Conservation (phyloP, 768 basidiomycete species). For the Boletus rubroflammeus region DNA sequence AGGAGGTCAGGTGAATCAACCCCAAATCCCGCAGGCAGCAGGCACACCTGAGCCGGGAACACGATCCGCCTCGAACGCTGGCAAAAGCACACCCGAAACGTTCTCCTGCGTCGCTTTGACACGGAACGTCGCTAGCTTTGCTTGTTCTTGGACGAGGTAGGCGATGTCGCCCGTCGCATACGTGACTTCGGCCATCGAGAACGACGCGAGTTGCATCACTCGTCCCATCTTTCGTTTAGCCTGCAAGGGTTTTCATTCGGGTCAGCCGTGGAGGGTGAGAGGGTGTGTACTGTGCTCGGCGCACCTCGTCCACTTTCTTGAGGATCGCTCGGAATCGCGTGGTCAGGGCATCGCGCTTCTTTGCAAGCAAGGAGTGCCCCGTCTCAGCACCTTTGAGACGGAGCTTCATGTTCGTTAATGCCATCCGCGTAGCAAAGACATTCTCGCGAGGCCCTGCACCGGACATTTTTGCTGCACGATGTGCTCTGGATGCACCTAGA, state of each 20-base stretch:
- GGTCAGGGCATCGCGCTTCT: slow-evolving; percentile 96
- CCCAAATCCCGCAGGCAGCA: background rate
- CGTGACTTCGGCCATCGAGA: slow-evolving; percentile 98
- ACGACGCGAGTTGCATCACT: slow-evolving; percentile 98
- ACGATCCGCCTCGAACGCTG: slow-evolving; percentile 91
- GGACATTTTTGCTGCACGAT: slow-evolving; percentile 58
- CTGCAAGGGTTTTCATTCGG: slow-evolving; percentile 41
- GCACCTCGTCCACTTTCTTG: slow-evolving; percentile 95
- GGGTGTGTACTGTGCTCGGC: slow-evolving; percentile 16
- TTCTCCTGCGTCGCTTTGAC: slow-evolving; percentile 97
- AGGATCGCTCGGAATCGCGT: slow-evolving; percentile 93
- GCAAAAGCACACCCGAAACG: slow-evolving; percentile 93
- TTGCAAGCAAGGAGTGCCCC: slow-evolving; percentile 91
- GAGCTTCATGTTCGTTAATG: slow-evolving; percentile 87
- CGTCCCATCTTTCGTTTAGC: slow-evolving; percentile 99
- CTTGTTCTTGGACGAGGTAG: slow-evolving; percentile 96
- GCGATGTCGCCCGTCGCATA: slow-evolving; percentile 97
- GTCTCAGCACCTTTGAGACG: slow-evolving; percentile 91
- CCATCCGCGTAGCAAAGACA: slow-evolving; percentile 97
- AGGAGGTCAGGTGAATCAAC: background rate
- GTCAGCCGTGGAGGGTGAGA: slow-evolving; percentile 7
- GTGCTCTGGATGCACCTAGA: background rate
- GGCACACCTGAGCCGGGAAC: slow-evolving; percentile 73
- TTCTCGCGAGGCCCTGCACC: slow-evolving; percentile 88
- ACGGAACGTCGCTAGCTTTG: slow-evolving; percentile 84